These are phyloP conservation scores for Baeospora myosura DNA, from an alignment of 1,284 basidiomycete genomes.

Conservation along the genomic window DNA sequence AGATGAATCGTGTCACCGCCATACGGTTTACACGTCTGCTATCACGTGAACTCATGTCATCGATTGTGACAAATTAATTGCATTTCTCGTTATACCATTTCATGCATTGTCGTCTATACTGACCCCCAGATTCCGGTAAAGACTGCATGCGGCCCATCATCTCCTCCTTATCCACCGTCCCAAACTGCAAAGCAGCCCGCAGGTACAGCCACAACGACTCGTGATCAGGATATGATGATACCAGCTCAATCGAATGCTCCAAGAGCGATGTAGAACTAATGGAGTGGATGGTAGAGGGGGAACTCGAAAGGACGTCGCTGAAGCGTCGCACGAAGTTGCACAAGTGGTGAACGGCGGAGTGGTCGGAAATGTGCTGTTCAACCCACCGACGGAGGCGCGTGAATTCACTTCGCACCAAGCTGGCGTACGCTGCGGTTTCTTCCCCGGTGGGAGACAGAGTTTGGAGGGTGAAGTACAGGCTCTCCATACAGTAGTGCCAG, in stretches of 20 bases:
- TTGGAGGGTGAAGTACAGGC: slow-evolving; percentile 6
- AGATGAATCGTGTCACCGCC: no score
- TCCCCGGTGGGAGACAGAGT: slow-evolving; percentile 4
- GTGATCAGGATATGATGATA: slow-evolving; percentile 42
- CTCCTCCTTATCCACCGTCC: neutral
- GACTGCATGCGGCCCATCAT: slow-evolving; percentile 1
- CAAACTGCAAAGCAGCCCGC: slow-evolving; percentile 22
- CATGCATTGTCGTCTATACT: no score
- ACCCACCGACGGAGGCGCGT: slow-evolving; percentile 40
- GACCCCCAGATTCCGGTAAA: no score
- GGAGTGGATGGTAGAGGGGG: neutral
- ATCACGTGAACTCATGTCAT: no score
- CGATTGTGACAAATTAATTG: no score
- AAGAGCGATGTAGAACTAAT: slow-evolving; percentile 12
- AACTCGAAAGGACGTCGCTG: slow-evolving; percentile 6
- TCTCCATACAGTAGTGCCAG: slow-evolving; percentile 39
- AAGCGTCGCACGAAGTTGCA: slow-evolving; percentile 26
- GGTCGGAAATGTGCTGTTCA: slow-evolving; percentile 53
- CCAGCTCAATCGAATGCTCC: slow-evolving; percentile 41
- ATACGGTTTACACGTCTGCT: no score
- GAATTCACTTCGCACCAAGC: slow-evolving; percentile 32
- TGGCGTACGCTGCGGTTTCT: slow-evolving; percentile 17
- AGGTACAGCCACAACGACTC: slow-evolving; percentile 60
- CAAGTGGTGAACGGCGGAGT: slow-evolving; percentile 52
- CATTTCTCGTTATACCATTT: neutral